These are phyloP conservation scores for Pyrus bretschneideri DNA, from an alignment of 306 rosid genomes.

Conservation along the genomic window DNA sequence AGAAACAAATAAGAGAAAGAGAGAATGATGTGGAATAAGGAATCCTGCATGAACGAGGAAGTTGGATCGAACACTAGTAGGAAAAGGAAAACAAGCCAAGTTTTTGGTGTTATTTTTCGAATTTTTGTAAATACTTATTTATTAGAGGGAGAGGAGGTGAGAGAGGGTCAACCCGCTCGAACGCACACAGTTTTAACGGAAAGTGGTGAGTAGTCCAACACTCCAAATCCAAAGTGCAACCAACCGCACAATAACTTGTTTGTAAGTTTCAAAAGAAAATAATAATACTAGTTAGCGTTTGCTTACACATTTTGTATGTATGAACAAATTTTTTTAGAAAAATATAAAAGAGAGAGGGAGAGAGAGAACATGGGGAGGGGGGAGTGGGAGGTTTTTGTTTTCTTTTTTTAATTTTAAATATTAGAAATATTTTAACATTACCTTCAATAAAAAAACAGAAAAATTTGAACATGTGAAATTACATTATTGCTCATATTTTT, in stretches of 20 bases:
- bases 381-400: too few relatives aligned
- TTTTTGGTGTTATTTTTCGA: not conserved
- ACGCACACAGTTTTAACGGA: conserved; percentile 25
- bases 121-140: not conserved
- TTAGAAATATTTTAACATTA: too few relatives aligned
- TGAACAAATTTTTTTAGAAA: too few relatives aligned
- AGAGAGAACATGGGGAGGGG: too few relatives aligned
- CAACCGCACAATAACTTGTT: not conserved
- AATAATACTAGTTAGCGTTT: too few relatives aligned
- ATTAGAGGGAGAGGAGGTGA: not conserved
- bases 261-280: not conserved
- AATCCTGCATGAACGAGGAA: conserved; percentile 12
- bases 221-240: not conserved
- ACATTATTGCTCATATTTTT: too few relatives aligned
- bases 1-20: not conserved
- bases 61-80: conserved; percentile 16
- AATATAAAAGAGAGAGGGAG: too few relatives aligned
- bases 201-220: conserved; percentile 7
- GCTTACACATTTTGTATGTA: too few relatives aligned
- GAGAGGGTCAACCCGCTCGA: not conserved
- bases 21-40: not conserved
- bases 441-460: too few relatives aligned
- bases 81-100: not conserved
- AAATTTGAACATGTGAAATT: too few relatives aligned
- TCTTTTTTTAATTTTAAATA: too few relatives aligned